Percentiles rank a stretch among this genome's conserved stretches.
phyloP scores from a whole-genome alignment of 768 basidiomycete genomes.

The Crassisporium funariophilum region DNA sequence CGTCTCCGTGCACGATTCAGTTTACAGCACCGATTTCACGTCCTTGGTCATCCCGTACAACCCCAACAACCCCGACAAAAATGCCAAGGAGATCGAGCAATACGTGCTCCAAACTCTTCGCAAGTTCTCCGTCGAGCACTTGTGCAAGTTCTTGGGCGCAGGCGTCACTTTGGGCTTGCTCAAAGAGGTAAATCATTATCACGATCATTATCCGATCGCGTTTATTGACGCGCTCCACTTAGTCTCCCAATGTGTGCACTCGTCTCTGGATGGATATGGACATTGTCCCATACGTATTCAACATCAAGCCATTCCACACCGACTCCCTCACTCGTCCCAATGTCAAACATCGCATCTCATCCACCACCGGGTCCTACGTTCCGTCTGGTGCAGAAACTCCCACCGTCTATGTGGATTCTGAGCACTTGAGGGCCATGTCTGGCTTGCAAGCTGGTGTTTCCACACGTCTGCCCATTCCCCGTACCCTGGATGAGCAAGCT shows the following conservation, averaged over 20 bases:
- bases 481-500: constrained; percentile 82
- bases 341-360: constrained; percentile 81
- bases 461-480: constrained; percentile 68
- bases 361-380: constrained; percentile 76
- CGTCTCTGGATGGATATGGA: constrained; percentile 83
- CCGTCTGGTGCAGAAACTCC: constrained; percentile 79
- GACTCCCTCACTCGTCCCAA: constrained; percentile 79
- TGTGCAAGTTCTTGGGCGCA: constrained; percentile 86
- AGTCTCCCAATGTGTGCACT: constrained; percentile 84
- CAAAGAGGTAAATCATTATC: constrained; percentile 52
- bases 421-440: constrained; percentile 48
- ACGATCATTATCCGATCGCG: constrained; percentile 14
- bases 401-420: constrained; percentile 62
- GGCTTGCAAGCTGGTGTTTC: constrained; percentile 47
- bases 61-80: constrained; percentile 52
- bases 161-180: constrained; percentile 75
- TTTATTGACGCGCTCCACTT: constrained; percentile 21
- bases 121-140: constrained; percentile 73
- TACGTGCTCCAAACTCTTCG: constrained; percentile 66
- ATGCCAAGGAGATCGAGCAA: constrained; percentile 60
- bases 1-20: constrained; percentile 81
- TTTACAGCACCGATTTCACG: constrained; percentile 80
- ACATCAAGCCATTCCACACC: constrained; percentile 82
- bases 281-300: constrained; percentile 83
- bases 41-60: constrained; percentile 58